Evolutionary conservation across 768 basidiomycete genomes (phyloP).

Genomic region (Suillus tomentosus): DNA sequence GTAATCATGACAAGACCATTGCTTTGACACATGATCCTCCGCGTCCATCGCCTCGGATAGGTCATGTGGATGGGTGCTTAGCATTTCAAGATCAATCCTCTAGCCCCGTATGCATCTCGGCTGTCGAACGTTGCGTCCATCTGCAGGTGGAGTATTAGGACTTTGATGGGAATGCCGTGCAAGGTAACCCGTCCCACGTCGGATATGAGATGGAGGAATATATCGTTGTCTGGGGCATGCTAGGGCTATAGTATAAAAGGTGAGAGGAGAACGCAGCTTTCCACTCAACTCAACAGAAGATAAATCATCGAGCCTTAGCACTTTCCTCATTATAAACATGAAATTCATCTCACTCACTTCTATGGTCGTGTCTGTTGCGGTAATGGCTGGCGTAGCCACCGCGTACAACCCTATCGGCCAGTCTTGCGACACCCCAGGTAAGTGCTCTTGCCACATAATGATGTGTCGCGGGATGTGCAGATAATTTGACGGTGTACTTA

Average conservation of each 20-base stretch:
- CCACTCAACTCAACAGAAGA: conserved; percentile 2
- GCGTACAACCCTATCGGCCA: conserved; percentile 9
- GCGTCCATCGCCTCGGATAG: not conserved
- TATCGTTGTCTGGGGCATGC: not conserved
- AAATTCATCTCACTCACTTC: conserved; percentile 3
- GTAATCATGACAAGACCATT: not conserved
- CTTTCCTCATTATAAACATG: not conserved
- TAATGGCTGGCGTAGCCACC: not conserved
- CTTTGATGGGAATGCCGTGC: not conserved
- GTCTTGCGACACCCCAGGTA: conserved; percentile 3
- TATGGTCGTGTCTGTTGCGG: conserved; percentile 4
- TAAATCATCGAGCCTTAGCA: not conserved
- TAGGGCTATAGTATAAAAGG: not conserved
- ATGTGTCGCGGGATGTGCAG: not conserved
- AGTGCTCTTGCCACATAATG: not conserved
- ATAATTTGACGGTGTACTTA: not conserved
- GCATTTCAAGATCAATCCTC: not conserved
- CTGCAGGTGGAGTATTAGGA: not conserved
- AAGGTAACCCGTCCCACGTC: not conserved
- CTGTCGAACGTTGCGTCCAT: not conserved
- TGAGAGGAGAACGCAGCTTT: not conserved
- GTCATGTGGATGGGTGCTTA: not conserved
- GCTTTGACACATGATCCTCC: not conserved
- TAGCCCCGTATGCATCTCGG: not conserved
- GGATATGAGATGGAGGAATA: not conserved